phyloP scores from a whole-genome alignment of 2,329 filamentous ascomycete genomes.

The Scedosporium aurantiacum region DNA sequence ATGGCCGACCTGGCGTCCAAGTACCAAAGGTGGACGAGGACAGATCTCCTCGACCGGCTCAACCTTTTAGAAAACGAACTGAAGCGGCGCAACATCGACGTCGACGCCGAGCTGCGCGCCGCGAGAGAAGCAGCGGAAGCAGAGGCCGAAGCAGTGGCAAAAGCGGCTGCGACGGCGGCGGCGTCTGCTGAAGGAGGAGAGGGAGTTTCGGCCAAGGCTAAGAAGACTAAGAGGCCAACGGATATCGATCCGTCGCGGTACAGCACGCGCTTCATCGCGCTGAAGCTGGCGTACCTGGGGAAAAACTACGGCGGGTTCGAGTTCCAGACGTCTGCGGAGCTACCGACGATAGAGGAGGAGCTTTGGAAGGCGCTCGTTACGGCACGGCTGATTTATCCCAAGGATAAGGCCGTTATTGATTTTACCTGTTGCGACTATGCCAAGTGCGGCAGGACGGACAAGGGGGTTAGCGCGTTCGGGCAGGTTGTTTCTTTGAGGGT shows the following conservation, averaged over 20 bases:
- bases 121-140: conserved; percentile 6
- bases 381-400: conserved; percentile 68
- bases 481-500: conserved; percentile 83
- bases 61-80: conserved; percentile 56
- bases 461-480: conserved; percentile 90
- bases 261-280: conserved; percentile 69
- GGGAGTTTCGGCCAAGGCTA: conserved; percentile 12
- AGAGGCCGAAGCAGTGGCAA: conserved; percentile 3
- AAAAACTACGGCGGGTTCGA: conserved; percentile 90
- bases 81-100: conserved; percentile 20
- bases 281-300: conserved; percentile 91
- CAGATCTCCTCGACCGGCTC: conserved; percentile 58
- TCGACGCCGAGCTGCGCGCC: conserved; percentile 8
- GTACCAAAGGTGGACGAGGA: conserved; percentile 59
- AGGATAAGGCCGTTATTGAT: conserved; percentile 51
- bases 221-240: conserved; percentile 25
- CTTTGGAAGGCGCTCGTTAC: conserved; percentile 84
- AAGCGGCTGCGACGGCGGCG: conserved; percentile 3
- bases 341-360: conserved; percentile 84
- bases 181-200: conserved; percentile 2
- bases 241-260: conserved; percentile 72
- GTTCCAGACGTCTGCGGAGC: conserved; percentile 59
- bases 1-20: conserved; percentile 22
- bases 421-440: conserved; percentile 84
- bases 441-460: conserved; percentile 89